phyloP scores from a whole-genome alignment of 1,284 basidiomycete genomes.

The Microbotryum violaceum region DNA sequence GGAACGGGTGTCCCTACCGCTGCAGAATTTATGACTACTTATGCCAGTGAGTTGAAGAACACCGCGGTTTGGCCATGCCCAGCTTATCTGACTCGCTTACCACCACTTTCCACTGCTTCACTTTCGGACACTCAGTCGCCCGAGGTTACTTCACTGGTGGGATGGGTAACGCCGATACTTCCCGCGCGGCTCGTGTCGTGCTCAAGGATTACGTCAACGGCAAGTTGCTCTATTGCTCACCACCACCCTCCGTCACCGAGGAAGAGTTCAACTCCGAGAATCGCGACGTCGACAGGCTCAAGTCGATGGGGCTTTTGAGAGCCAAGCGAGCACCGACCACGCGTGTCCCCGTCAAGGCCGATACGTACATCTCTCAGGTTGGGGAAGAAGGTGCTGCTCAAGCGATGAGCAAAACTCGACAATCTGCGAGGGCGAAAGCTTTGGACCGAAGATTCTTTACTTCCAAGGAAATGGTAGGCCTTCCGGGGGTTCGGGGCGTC shows the following conservation, averaged over 20 bases:
- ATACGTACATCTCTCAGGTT: conserved; percentile 58
- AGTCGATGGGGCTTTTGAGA: conserved; percentile 53
- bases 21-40: conserved; percentile 75
- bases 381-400: conserved; percentile 32
- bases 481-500: conserved; percentile 22
- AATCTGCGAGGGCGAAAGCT: conserved; percentile 40
- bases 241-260: conserved; percentile 62
- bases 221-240: conserved; percentile 81
- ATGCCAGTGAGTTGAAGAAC: conserved; percentile 66
- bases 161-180: conserved; percentile 95
- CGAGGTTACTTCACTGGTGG: conserved; percentile 87
- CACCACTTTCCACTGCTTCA: conserved; percentile 3
- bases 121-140: conserved; percentile 54
- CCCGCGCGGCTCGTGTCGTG: conserved; percentile 82
- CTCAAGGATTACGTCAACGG: conserved; percentile 98
- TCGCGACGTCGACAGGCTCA: conserved; percentile 48
- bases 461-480: conserved; percentile 32
- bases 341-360: conserved; percentile 69
- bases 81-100: not conserved
- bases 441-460: conserved; percentile 80
- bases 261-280: conserved; percentile 71
- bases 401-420: conserved; percentile 9
- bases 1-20: conserved; percentile 70
- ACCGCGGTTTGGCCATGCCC: not conserved
- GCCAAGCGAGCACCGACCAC: conserved; percentile 72